These are phyloP conservation scores for Cystobasidium tubakii DNA, from an alignment of 768 basidiomycete species.

Conservation along the genomic window DNA sequence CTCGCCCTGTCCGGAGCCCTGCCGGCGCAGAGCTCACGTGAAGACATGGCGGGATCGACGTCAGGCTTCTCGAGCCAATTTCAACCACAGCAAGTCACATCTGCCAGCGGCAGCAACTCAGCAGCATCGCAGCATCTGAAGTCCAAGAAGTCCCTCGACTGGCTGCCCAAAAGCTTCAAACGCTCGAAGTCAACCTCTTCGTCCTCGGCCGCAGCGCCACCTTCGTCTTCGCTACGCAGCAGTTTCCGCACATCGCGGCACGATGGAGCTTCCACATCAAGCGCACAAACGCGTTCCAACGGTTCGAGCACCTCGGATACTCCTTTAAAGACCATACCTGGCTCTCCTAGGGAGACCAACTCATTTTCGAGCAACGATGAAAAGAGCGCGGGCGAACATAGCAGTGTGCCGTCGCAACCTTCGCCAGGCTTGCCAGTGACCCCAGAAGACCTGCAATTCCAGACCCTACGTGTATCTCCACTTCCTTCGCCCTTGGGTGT, in stretches of 20 bases:
- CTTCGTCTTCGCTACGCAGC: not conserved
- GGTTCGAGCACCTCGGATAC: slow-evolving; percentile 3
- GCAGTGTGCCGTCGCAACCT: slow-evolving; percentile 6
- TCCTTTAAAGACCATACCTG: not conserved
- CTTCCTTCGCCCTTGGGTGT: not conserved
- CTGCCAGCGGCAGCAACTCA: not conserved
- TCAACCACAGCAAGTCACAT: not conserved
- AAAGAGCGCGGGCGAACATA: not conserved
- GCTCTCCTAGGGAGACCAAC: slow-evolving; percentile 9
- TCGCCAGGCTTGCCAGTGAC: slow-evolving; percentile 7
- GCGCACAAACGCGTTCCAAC: slow-evolving; percentile 6
- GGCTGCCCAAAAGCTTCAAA: slow-evolving; percentile 33
- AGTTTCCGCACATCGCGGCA: not conserved
- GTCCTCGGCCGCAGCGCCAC: not conserved
- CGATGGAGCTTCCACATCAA: not conserved
- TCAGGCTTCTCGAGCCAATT: not conserved
- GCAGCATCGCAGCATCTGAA: not conserved
- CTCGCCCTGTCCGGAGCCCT: too few species aligned
- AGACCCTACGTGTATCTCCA: not conserved
- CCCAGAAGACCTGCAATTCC: slow-evolving; percentile 6
- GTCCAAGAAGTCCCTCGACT: slow-evolving; percentile 30
- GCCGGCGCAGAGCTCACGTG: not conserved
- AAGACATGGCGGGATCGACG: not conserved
- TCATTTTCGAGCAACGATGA: slow-evolving; percentile 16
- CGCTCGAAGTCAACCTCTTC: not conserved